phyloP scores from a whole-genome alignment of 805 yeast species.

The Suhomyces tanzawaensis region DNA sequence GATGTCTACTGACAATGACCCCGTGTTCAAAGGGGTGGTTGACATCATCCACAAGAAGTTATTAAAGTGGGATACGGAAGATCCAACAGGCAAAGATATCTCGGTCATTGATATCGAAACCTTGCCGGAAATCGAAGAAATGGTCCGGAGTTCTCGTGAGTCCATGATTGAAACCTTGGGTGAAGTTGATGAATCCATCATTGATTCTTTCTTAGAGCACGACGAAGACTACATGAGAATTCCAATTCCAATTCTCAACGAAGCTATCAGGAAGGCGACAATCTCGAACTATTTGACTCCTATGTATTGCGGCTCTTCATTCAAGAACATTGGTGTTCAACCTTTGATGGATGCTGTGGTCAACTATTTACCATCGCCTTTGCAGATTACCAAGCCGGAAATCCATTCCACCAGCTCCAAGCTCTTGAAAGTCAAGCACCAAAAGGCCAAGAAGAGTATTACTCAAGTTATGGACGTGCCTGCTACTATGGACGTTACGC shows the following conservation, averaged over 20 bases:
- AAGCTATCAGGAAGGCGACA: conserved; percentile 65
- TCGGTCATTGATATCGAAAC: conserved; percentile 38
- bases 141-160: conserved; percentile 58
- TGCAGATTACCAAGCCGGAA: conserved; percentile 59
- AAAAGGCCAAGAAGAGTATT: conserved; percentile 16
- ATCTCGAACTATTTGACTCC: conserved; percentile 61
- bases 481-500: conserved; percentile 34
- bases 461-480: conserved; percentile 22
- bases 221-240: conserved; percentile 69
- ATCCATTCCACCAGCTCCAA: conserved; percentile 29
- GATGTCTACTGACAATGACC: conserved; percentile 25
- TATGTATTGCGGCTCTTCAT: conserved; percentile 89
- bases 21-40: conserved; percentile 63
- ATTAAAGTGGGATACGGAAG: conserved; percentile 48
- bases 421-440: conserved; percentile 14
- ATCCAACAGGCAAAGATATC: conserved; percentile 51
- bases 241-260: conserved; percentile 50
- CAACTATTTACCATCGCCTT: conserved; percentile 78
- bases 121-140: conserved; percentile 33
- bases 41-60: conserved; percentile 68
- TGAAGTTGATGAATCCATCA: conserved; percentile 73
- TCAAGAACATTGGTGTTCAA: conserved; percentile 90
- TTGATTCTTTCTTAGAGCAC: conserved; percentile 72
- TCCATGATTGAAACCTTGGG: conserved; percentile 82
- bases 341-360: conserved; percentile 84